Evolutionary conservation across 2,329 filamentous ascomycete genomes (phyloP).

Genomic region (Pseudopyricularia javanii): DNA sequence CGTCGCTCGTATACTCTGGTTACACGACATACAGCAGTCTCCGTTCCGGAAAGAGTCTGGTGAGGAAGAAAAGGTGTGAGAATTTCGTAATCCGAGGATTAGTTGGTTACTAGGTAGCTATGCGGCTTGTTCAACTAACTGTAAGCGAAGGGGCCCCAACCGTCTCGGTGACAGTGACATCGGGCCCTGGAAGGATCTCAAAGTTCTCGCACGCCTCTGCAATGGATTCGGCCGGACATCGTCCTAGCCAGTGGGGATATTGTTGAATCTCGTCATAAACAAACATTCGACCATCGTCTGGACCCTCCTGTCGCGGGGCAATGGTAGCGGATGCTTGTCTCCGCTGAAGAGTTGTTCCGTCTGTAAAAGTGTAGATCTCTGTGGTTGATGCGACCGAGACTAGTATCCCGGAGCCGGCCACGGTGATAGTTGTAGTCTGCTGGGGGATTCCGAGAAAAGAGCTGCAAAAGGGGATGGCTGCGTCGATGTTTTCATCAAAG

Average conservation of each 20-base stretch:
- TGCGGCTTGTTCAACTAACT: not conserved
- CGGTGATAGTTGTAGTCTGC: not conserved
- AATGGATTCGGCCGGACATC: not conserved
- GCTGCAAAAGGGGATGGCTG: not conserved
- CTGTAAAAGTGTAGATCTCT: not conserved
- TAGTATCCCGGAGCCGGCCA: not conserved
- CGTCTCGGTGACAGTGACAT: not conserved
- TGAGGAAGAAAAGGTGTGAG: no score
- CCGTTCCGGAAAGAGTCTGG: not conserved
- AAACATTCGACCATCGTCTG: not conserved
- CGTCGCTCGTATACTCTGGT: not conserved
- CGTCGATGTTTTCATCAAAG: not conserved
- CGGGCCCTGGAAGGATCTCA: not conserved
- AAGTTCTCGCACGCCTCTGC: not conserved
- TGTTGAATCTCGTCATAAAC: not conserved
- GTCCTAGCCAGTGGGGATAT: not conserved
- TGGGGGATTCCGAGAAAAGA: not conserved
- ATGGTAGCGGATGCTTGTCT: not conserved
- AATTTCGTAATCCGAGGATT: no score
- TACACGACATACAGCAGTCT: not conserved
- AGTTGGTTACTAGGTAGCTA: no score
- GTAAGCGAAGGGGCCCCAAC: not conserved
- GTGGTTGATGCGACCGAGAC: not conserved
- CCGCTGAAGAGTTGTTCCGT: not conserved
- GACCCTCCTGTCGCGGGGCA: not conserved